Percentiles rank a stretch among this genome's conserved stretches.
These are phyloP conservation scores for Solanum hybrid DNA, from an alignment of 305 asterid species.

Conservation along the genomic window DNA sequence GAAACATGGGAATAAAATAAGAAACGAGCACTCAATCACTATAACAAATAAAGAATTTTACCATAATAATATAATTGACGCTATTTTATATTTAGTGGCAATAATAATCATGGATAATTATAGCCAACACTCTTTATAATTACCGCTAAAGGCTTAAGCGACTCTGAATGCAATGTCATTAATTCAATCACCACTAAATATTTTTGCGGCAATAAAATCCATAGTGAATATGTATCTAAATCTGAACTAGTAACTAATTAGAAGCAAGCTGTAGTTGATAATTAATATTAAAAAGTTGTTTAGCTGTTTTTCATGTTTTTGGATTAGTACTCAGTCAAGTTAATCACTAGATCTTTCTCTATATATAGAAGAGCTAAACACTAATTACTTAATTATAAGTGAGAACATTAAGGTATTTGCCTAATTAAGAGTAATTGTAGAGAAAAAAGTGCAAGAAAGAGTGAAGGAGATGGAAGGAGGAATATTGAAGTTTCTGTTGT, in stretches of 20 bases:
- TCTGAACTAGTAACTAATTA: neutral
- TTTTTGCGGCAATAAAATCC: neutral
- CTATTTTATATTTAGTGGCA: no score
- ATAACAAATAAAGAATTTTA: no score
- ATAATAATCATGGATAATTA: no score
- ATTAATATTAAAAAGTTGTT: neutral
- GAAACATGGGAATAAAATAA: neutral
- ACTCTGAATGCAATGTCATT: no score
- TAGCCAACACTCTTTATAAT: no score
- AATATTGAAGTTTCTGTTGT: neutral
- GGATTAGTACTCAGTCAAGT: neutral
- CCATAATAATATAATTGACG: no score
- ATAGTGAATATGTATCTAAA: neutral
- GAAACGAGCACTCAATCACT: neutral
- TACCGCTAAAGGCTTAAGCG: neutral
- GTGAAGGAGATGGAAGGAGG: neutral
- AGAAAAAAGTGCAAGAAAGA: neutral
- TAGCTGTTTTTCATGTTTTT: neutral
- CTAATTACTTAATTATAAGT: neutral
- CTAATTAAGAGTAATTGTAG: neutral
- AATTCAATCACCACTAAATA: neutral
- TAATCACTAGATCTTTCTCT: neutral
- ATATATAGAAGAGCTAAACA: neutral
- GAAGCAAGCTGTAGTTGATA: neutral
- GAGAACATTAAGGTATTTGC: neutral